Evolutionary conservation across 768 basidiomycete species (phyloP), one percentile per base, ranked within the genome.

Genomic region (Cubamyces sp.): DNA sequence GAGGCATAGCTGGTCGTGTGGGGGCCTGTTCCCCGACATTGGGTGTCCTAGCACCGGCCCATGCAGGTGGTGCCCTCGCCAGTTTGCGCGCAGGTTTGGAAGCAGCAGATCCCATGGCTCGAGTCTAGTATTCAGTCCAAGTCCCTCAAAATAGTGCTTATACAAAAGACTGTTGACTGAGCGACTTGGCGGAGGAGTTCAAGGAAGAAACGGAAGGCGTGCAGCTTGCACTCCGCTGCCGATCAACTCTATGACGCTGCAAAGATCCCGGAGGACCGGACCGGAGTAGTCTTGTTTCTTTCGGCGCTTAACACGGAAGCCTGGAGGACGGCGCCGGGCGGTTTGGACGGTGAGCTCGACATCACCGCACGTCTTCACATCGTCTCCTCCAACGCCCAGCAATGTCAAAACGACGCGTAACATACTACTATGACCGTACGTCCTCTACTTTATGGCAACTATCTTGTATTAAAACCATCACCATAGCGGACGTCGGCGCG

Each of bases 371-470:
- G n/a, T 12, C 23, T 37, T n/a, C 43, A 26, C 21, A n/a, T 16
- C 60, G 26, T 3, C 46, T 37, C 26, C 23, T 19, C 12, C 54
- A 4, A 18, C 48, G 23, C n/a, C 12, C 37, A 18, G 28, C 54
- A 26, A 90, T 90, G 90, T 86, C 87, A 12, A 86, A 84, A 69
- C 80, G 84, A 68, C 84, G 90, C 64, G 91, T 94, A 14, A 81
- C 90, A 9, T 93, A 94, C 70, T 93, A 87, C 73, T 92, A 91
- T 66, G 91, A 93, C 67, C 74, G 90, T 90, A 66, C 48, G 84
- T 52, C 14, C 18, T 14, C 8, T 1, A 16, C 39, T 2, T 48
- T 43, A 16, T 5, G 21, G 37, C 57, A 23, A 52, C 21, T 56
- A 37, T 54, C 43, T 61, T 52, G 11, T 42, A 42, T 34, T 52